Evolutionary conservation across 2,329 filamentous ascomycete species (phyloP).

Genomic region (Aspergillus aculeatinus): DNA sequence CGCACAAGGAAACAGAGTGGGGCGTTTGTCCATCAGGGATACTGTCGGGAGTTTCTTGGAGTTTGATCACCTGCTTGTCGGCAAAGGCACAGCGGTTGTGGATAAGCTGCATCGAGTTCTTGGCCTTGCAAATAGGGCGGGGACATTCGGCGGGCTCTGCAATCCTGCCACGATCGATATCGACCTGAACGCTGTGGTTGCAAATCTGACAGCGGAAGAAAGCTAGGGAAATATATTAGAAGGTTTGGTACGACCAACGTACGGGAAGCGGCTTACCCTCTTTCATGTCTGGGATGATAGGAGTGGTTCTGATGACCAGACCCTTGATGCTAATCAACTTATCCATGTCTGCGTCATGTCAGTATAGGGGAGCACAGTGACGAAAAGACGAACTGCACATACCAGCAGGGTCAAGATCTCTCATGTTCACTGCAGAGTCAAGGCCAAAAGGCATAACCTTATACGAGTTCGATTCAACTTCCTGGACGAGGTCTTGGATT

Average conservation of each 20-base stretch:
- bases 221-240: constrained; percentile 48
- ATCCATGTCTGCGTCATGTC: constrained; percentile 71
- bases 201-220: constrained; percentile 96
- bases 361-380: constrained; percentile 15
- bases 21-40: constrained; percentile 95
- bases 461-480: constrained; percentile 77
- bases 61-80: constrained; percentile 97
- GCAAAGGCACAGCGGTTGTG: constrained; percentile 94
- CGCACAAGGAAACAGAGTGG: constrained; percentile 92
- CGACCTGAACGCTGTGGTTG: constrained; percentile 84
- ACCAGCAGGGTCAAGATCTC: constrained; percentile 88
- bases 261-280: constrained; percentile 52
- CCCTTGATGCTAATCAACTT: constrained; percentile 94
- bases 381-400: constrained; percentile 24
- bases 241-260: not conserved
- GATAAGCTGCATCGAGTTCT: constrained; percentile 97
- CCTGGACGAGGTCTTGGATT: constrained; percentile 69
- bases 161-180: constrained; percentile 94
- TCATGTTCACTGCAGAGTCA: constrained; percentile 82
- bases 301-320: constrained; percentile 90
- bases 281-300: constrained; percentile 98
- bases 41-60: constrained; percentile 94
- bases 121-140: constrained; percentile 73
- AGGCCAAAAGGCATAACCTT: constrained; percentile 87
- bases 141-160: constrained; percentile 90